phyloP scores from a whole-genome alignment of 345 rosid species.

The Arabidopsis suecica region DNA sequence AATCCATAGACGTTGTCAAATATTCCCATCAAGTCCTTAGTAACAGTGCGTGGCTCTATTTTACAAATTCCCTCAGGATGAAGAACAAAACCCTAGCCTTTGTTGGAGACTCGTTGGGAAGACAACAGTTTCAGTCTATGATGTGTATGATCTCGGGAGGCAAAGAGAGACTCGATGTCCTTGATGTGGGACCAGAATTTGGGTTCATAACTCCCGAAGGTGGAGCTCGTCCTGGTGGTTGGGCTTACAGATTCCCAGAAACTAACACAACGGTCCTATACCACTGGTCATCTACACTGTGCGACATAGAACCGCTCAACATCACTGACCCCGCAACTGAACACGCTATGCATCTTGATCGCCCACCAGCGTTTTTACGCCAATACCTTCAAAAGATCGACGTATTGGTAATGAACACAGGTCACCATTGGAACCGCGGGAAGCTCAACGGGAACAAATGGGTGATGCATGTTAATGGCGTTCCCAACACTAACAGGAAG shows the following conservation, averaged over 20 bases:
- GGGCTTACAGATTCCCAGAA: slow-evolving; percentile 75
- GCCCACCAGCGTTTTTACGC: slow-evolving; percentile 73
- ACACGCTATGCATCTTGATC: slow-evolving; percentile 85
- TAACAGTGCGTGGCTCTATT: slow-evolving; percentile 22
- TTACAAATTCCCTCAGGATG: slow-evolving; percentile 60
- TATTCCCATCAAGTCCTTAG: slow-evolving; percentile 32
- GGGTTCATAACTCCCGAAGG: slow-evolving; percentile 60
- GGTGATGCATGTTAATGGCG: slow-evolving; percentile 75
- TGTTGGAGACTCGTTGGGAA: slow-evolving; percentile 86
- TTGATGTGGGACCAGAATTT: slow-evolving; percentile 65
- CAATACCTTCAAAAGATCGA: slow-evolving; percentile 59
- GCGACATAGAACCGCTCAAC: slow-evolving; percentile 68
- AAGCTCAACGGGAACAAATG: slow-evolving; percentile 69
- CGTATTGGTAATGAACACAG: slow-evolving; percentile 78
- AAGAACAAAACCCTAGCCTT: slow-evolving; percentile 73
- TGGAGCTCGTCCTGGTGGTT: slow-evolving; percentile 69
- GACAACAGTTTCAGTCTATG: slow-evolving; percentile 84
- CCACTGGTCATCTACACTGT: slow-evolving; percentile 78
- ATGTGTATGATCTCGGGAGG: slow-evolving; percentile 87
- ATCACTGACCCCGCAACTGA: slow-evolving; percentile 54
- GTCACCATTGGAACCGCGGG: slow-evolving; percentile 88
- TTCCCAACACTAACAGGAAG: slow-evolving; percentile 58
- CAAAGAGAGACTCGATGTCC: slow-evolving; percentile 50
- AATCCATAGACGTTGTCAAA: slow-evolving; percentile 13
- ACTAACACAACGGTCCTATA: slow-evolving; percentile 74